phyloP scores from a whole-genome alignment of 257 asterid genomes.

The Schizonepeta tenuifolia region DNA sequence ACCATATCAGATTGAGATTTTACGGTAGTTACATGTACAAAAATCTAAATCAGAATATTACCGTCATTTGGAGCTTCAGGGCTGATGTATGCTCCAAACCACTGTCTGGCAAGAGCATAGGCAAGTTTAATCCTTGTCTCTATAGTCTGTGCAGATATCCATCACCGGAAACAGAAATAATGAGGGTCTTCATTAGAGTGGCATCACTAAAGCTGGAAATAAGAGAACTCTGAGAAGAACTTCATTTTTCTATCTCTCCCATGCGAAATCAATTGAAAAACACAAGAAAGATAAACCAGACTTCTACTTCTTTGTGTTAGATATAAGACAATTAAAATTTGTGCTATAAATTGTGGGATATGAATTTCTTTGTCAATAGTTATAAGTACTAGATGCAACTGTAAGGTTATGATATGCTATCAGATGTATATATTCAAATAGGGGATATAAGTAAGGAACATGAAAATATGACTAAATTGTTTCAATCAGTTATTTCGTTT shows the following conservation, averaged over 20 bases:
- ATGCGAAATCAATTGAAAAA: not conserved
- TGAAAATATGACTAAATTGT: not conserved
- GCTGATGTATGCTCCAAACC: constrained; percentile 96
- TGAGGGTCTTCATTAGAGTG: constrained; percentile 14
- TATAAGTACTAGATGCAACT: no score
- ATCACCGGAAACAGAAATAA: constrained; percentile 39
- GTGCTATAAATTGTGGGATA: not conserved
- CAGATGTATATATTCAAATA: not conserved
- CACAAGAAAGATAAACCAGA: not conserved
- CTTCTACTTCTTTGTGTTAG: not conserved
- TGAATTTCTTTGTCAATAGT: no score
- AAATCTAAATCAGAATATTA: constrained; percentile 39
- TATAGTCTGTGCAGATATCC: constrained; percentile 71
- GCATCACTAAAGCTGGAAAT: constrained; percentile 12
- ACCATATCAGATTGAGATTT: constrained; percentile 38
- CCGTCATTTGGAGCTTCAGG: constrained; percentile 94
- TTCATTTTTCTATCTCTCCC: not conserved
- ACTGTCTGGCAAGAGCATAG: constrained; percentile 93
- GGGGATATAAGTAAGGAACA: not conserved
- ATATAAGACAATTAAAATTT: no score
- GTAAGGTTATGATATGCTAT: not conserved
- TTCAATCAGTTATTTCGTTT: not conserved
- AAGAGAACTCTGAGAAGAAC: not conserved
- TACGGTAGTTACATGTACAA: constrained; percentile 24
- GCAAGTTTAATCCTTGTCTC: constrained; percentile 93